Evolutionary conservation across 2,329 filamentous ascomycete species (phyloP).

Genomic region (Pyricularia sp.): DNA sequence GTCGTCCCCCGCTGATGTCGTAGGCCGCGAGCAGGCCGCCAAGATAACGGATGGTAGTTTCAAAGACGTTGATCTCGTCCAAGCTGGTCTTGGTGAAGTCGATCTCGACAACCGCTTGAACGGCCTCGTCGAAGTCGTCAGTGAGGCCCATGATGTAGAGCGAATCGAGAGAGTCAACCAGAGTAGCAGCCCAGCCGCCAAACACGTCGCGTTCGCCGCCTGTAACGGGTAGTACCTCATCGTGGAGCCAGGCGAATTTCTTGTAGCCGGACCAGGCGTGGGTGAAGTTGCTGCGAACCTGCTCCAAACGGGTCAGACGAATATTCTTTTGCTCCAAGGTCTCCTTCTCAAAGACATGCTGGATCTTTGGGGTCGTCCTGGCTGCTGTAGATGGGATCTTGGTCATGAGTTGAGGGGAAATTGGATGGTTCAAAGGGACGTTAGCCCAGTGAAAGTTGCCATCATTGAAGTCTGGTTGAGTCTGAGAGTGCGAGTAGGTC

Average conservation of each 20-base stretch:
- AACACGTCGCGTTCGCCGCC: conserved; percentile 30
- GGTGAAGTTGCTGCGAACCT: conserved; percentile 22
- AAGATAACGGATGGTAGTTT: conserved; percentile 45
- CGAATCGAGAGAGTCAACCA: conserved; percentile 51
- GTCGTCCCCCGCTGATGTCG: conserved; percentile 31
- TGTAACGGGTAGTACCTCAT: conserved; percentile 32
- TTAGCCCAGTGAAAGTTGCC: conserved; percentile 9
- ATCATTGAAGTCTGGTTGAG: not conserved
- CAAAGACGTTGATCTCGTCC: conserved; percentile 43
- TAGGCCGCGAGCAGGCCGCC: conserved; percentile 39
- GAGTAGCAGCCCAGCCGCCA: conserved; percentile 46
- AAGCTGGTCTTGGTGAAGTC: conserved; percentile 38
- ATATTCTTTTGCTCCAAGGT: conserved; percentile 10
- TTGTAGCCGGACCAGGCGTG: conserved; percentile 31
- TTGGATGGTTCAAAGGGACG: conserved; percentile 8
- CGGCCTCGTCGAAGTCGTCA: conserved; percentile 40
- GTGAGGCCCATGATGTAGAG: conserved; percentile 46
- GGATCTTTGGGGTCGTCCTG: conserved; percentile 19
- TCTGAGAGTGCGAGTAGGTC: not conserved
- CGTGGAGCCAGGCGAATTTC: conserved; percentile 32
- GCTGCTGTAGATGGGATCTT: conserved; percentile 5
- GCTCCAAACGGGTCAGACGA: conserved; percentile 17
- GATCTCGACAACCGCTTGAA: conserved; percentile 35
- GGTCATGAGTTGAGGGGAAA: conserved; percentile 6
- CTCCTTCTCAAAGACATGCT: conserved; percentile 19